Percentiles rank a stretch among this genome's conserved stretches.
Conservation (phyloP, 371 early-diverging fungal species). For the Circinella umbellata region DNA sequence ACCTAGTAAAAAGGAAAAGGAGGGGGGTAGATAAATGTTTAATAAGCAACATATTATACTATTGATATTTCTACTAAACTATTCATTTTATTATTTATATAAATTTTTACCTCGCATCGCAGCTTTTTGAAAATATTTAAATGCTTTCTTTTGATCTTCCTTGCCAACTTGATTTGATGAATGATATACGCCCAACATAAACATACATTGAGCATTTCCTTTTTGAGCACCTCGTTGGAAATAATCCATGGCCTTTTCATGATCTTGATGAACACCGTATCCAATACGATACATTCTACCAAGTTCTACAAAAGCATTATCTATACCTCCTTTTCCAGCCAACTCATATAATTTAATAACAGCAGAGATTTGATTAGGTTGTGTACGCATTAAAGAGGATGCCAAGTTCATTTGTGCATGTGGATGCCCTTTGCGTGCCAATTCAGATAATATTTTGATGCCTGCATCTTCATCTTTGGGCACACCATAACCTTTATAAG, state of each 20-base stretch:
- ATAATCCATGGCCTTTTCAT: slow-evolving; percentile 43
- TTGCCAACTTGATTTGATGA: slow-evolving; percentile 27
- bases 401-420: slow-evolving; percentile 57
- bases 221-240: slow-evolving; percentile 44
- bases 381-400: slow-evolving; percentile 47
- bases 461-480: slow-evolving; percentile 41
- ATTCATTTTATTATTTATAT: too few relatives aligned
- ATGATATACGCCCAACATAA: slow-evolving; percentile 55
- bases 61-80: too few relatives aligned
- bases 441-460: slow-evolving; percentile 35
- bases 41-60: too few relatives aligned
- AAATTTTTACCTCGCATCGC: slow-evolving; percentile 38
- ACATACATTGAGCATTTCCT: slow-evolving; percentile 47
- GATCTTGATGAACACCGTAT: slow-evolving; percentile 53
- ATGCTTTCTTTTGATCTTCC: slow-evolving; percentile 49
- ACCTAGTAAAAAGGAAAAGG: slow-evolving; percentile 8
- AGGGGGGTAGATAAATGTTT: too few relatives aligned
- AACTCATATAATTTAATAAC: slow-evolving; percentile 51
- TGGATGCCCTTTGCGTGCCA: slow-evolving; percentile 55
- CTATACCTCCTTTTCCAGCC: slow-evolving; percentile 40
- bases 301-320: slow-evolving; percentile 44
- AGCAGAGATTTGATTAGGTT: slow-evolving; percentile 30
- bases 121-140: slow-evolving; percentile 54
- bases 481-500: slow-evolving; percentile 45
- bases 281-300: slow-evolving; percentile 56